Percentiles rank a stretch among this genome's conserved stretches.
These are phyloP conservation scores for Quercus phellos DNA, from an alignment of 331 rosid genomes.

Conservation along the genomic window DNA sequence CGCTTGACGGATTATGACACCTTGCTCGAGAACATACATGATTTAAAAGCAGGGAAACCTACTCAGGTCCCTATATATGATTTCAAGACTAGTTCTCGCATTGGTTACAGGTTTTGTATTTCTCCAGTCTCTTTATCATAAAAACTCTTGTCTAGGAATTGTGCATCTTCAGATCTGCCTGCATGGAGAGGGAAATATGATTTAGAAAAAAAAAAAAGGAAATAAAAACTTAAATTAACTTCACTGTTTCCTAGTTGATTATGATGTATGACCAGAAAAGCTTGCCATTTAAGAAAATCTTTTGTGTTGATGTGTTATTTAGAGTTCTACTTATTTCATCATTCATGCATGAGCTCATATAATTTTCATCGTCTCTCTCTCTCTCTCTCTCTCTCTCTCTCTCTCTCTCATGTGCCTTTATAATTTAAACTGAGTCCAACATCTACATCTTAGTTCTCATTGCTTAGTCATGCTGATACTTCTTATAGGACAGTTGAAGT, in stretches of 20 bases:
- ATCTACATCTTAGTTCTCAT: background rate
- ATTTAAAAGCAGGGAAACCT: conserved; percentile 79
- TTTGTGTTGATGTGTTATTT: background rate
- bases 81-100: conserved; percentile 88
- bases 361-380: background rate
- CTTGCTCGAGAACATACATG: conserved; percentile 81
- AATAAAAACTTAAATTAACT: background rate
- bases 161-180: conserved; percentile 2
- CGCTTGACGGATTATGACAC: conserved; percentile 95
- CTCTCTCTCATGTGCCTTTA: background rate
- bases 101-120: conserved; percentile 74
- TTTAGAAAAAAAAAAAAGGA: background rate
- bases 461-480: conserved; percentile 21
- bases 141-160: conserved; percentile 13
- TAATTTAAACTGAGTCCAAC: background rate
- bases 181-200: conserved; percentile 20
- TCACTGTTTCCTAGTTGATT: background rate
- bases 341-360: too few relatives aligned
- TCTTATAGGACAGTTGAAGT: conserved; percentile 73
- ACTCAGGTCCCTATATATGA: conserved; percentile 90
- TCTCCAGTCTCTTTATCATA: conserved; percentile 10
- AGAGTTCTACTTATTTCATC: background rate
- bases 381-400: background rate
- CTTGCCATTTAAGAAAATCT: background rate
- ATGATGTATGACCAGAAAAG: conserved; percentile 9